Base-by-base conservation (phyloP, 257 asterid genomes). In the Haberlea rhodopensis region DNA sequence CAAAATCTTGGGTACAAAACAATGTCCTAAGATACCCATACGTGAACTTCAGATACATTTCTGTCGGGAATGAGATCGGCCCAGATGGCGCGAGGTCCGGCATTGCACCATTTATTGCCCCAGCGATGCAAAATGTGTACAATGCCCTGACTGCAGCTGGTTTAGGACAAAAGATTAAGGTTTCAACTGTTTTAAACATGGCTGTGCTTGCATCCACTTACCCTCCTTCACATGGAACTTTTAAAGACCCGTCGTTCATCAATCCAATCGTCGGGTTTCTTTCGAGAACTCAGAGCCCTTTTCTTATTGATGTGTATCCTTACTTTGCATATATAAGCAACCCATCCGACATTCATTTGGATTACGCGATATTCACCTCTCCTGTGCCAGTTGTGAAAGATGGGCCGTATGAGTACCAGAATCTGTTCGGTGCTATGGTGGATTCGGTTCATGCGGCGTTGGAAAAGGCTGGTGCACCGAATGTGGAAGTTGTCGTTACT, bases 1-100 rank as follows among this genome's bases (percentile, higher is more conserved):
- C 87, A 3, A 21, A 3, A 20, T 65, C 75, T 0, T 81, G 90
- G 87, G 75, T 81, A 1, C 20, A 15, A 0, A 63, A 61, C 23
- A 63, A 75, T 20, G 37, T 81, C 48, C 68, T 75, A 2, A 75
- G 23, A 9, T 45, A 37, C 10, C 4, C 0, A 0, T 53, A 56
- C 0, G 75, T 84, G 3, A 55, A 57, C 7, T 55, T 85, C 34
- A 31, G 32, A 1, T 82, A 48, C 53, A 60, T 82, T 0, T 62
- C 76, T 3, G 83, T 80, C 1, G 86, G 84, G 0, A 82, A 85
- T 22, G 85, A 80, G 28, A 59, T 77, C 34, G 55, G 24, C 55
- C 83, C 79, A 0, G 56, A 52, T 23, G n/a, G 8, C 1, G 61
- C 25, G 5, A 51, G 29, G 5, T 8, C 75, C 8, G 2, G 27